These are phyloP conservation scores for Aurantiochytrium sp. DNA, from an alignment of 108 stramenopile genomes.

Conservation along the genomic window DNA sequence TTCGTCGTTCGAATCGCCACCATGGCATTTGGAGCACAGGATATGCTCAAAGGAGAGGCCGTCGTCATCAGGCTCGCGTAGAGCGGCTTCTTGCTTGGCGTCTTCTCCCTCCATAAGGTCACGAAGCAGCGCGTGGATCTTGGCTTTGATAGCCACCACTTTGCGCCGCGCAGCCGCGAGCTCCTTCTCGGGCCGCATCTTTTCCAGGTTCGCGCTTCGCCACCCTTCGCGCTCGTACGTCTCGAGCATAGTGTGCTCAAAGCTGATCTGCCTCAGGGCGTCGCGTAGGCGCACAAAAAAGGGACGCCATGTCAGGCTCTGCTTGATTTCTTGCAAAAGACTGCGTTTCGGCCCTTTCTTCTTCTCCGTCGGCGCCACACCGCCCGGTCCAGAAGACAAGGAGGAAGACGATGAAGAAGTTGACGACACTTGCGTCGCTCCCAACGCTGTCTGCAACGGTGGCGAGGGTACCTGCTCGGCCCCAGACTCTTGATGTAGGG, in stretches of 20 bases:
- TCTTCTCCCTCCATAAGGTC: conserved; percentile 1
- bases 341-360: not conserved
- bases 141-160: not conserved
- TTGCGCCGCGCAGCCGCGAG: not conserved
- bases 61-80: not conserved
- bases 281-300: not conserved
- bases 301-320: not conserved
- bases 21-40: not conserved
- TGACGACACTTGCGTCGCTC: too few relatives aligned
- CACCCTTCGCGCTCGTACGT: conserved; percentile 13
- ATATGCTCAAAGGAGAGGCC: not conserved
- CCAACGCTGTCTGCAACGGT: too few relatives aligned
- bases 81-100: not conserved
- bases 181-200: conserved; percentile 16
- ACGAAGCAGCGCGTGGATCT: not conserved
- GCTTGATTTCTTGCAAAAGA: not conserved
- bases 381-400: too few relatives aligned
- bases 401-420: too few relatives aligned
- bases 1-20: not conserved
- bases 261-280: not conserved
- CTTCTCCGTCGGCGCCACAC: not conserved
- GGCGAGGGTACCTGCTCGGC: not conserved
- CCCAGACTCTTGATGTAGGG: not conserved
- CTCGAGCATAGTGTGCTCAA: not conserved
- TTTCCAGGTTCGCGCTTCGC: not conserved